Evolutionary conservation across 2,329 filamentous ascomycete genomes (phyloP).

Genomic region (Piedraia hortae): DNA sequence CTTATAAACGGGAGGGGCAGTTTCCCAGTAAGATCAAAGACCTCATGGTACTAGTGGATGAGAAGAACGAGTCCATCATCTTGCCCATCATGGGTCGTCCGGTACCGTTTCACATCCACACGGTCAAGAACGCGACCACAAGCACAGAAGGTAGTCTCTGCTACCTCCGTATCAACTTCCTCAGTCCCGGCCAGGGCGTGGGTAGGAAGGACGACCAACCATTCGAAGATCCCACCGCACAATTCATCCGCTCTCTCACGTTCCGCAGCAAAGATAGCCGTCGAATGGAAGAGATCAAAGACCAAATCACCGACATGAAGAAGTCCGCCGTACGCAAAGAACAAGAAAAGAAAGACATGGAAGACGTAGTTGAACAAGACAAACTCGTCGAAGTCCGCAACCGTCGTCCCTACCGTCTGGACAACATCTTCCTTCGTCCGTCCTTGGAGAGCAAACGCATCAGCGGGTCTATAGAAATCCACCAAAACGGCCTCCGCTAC

Average conservation of each 20-base stretch:
- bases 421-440: constrained; percentile 86
- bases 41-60: constrained; percentile 67
- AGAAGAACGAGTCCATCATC: constrained; percentile 70
- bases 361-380: constrained; percentile 95
- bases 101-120: constrained; percentile 91
- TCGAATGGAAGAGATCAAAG: constrained; percentile 70
- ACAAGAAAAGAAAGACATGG: constrained; percentile 98
- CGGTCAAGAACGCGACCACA: constrained; percentile 97
- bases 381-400: constrained; percentile 89
- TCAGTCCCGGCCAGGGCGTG: constrained; percentile 90
- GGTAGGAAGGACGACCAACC: constrained; percentile 92
- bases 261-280: constrained; percentile 77
- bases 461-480: constrained; percentile 84
- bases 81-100: constrained; percentile 92
- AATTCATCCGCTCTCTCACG: constrained; percentile 86
- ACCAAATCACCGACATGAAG: constrained; percentile 87
- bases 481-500: constrained; percentile 96
- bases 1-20: constrained; percentile 93
- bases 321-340: constrained; percentile 77
- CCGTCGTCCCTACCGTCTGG: constrained; percentile 66
- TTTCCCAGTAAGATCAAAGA: constrained; percentile 61
- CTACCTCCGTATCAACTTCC: constrained; percentile 85
- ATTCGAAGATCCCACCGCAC: constrained; percentile 83
- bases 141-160: constrained; percentile 87
- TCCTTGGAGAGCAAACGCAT: constrained; percentile 93